Evolutionary conservation across 1,284 basidiomycete genomes (phyloP).

Genomic region (Trichosporon faecale): DNA sequence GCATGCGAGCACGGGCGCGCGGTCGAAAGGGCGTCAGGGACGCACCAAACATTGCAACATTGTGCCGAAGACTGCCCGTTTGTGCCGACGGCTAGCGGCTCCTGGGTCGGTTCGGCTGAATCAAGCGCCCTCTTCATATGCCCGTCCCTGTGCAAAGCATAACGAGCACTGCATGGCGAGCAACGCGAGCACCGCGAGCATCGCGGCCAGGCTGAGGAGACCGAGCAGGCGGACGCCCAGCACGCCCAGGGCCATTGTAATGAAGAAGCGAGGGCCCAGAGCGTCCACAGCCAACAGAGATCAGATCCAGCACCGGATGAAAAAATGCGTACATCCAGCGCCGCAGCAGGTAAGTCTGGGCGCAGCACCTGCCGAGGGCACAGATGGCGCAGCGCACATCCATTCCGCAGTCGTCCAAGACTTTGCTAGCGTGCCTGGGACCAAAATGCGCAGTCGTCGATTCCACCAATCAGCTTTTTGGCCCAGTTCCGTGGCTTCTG

Average conservation of each 20-base stretch:
- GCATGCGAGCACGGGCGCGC: not conserved
- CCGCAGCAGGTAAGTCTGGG: not conserved
- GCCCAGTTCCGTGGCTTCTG: no score
- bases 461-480: not conserved
- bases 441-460: not conserved
- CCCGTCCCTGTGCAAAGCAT: not conserved
- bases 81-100: not conserved
- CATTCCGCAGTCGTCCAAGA: constrained; percentile 1
- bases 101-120: not conserved
- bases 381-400: not conserved
- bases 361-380: not conserved
- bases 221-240: no score
- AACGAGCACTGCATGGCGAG: no score
- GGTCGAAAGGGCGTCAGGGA: not conserved
- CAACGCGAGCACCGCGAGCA: no score
- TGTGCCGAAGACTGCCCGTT: not conserved
- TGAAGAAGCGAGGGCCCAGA: not conserved
- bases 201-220: no score
- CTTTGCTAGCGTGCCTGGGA: not conserved
- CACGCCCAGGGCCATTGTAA: no score
- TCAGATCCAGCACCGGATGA: not conserved
- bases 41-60: not conserved
- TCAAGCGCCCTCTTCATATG: not conserved
- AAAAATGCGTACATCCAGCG: not conserved
- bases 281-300: no score